Base-by-base conservation (phyloP, 139 green algal species). In the Monoraphidium neglectum region DNA sequence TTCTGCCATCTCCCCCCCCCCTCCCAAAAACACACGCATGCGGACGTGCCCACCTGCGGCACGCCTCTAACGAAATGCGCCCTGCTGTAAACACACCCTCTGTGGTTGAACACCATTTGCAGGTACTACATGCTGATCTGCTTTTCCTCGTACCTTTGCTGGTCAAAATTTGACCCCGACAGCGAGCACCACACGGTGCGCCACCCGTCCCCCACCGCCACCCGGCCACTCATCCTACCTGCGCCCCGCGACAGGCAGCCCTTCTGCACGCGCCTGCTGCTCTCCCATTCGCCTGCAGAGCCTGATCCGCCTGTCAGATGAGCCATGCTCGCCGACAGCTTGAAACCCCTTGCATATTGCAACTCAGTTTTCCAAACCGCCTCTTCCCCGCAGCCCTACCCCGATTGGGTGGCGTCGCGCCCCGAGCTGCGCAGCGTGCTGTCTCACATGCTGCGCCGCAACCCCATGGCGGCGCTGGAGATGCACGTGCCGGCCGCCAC, bases 121-220 rank as follows among this genome's bases (percentile, higher is more conserved):
- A 68, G 82, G 24, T 90, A 90, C 80, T 88, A 87, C 82, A 90
- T 90, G 86, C 80, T 98, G 15, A 90, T 98, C 46, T 85, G 84
- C 43, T 98, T 98, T 78, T 77, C 90, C 38, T 83, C 84, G 33
- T 98, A 97, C 86, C 77, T 98, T 23, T 78, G 79, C 24, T 87
- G 83, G 37, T 60, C 83, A n/a, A 63, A 74, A 63, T 95, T 94
- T 65, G 70, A 86, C 37, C 88, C 91, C 0, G 76, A 79, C 13
- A 54, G 56, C n/a, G n/a, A n/a, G n/a, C n/a, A n/a, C n/a, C n/a
- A n/a, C n/a, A n/a, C n/a, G n/a, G n/a, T n/a, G n/a, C n/a, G n/a
- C n/a, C n/a, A n/a, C 2, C 76, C 78, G 10, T 54, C 61, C 26
- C 82, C 90, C 68, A n/a, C 65, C 43, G 43, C 12, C 8, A 51